These are phyloP conservation scores for Fraxinus floribunda DNA, from an alignment of 305 asterid species.

Conservation along the genomic window DNA sequence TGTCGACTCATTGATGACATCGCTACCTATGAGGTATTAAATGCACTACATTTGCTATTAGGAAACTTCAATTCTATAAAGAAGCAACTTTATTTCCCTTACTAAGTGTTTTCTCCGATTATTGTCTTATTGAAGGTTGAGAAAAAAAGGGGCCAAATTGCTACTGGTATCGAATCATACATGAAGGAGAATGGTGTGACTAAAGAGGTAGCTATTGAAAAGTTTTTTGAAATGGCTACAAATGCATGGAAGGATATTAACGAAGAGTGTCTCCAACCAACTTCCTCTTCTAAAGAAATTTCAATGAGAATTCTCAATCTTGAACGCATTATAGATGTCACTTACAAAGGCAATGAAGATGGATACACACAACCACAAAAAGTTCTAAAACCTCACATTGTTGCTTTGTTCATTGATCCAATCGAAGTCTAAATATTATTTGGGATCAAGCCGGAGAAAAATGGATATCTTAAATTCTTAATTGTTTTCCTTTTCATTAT, in stretches of 20 bases:
- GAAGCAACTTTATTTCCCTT: neutral
- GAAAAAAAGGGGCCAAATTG: neutral
- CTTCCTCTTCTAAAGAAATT: neutral
- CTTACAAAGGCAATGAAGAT: slow-evolving; percentile 8
- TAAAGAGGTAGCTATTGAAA: neutral
- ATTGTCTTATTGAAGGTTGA: neutral
- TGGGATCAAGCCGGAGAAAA: neutral
- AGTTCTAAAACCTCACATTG: slow-evolving; percentile 16
- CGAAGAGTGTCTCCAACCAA: slow-evolving; percentile 4
- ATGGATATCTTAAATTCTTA: neutral
- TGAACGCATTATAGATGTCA: slow-evolving; percentile 5
- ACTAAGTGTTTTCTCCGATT: neutral
- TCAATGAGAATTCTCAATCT: slow-evolving; percentile 10
- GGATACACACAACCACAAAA: slow-evolving; percentile 28
- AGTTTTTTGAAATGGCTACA: neutral
- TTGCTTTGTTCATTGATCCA: slow-evolving; percentile 22
- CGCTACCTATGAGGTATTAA: neutral
- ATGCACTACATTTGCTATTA: neutral
- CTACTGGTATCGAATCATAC: neutral
- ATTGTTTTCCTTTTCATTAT: neutral
- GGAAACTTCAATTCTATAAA: neutral
- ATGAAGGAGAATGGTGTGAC: neutral
- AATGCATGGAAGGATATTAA: slow-evolving; percentile 13
- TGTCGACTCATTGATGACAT: neutral
- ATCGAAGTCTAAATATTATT: neutral